Base-by-base conservation (phyloP, 495 filamentous ascomycete species). In the Lasiosphaeria hispida region DNA sequence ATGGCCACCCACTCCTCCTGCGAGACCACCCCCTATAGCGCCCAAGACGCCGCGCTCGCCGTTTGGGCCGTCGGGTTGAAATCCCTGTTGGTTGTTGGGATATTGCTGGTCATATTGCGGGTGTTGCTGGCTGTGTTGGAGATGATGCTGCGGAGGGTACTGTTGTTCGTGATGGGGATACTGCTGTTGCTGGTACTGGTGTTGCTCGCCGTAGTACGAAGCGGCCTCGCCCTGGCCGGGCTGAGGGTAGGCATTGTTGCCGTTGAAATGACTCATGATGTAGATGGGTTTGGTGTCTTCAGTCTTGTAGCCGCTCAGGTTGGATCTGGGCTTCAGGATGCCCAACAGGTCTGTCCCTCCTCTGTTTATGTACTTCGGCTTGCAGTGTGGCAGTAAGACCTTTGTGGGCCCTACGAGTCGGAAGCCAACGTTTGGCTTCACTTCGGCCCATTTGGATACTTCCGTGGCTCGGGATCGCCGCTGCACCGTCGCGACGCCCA, bases 1-100 rank as follows among this genome's bases (percentile, higher is more conserved):
- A 53, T 72, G 59, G 13, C 72, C 72, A 14, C 72, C 70, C 8
- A 69, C 62, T 0, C 62, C 72, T 4, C 72, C 72, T 37, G 65
- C 72, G 1, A 68, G 50, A 36, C 66, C 72, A 7, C 72, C 72
- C 4, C 60, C 66, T 10, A 74, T 47, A 0, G 65, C 70, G 13
- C 72, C 72, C 52, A 72, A 60, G 14, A 72, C 33, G 23, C 72
- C 72, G 19, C 72, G 72, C 10, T 74, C 72, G 8, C 69, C 71
- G 9, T 61, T 63, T n/a, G 35, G 53, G 10, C 58, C 57, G 15
- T 65, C 58, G 36, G 56, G 65, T 44, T 43, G 57, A 51, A 23
- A 54, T 47, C 19, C 61, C 51, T 38, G 63, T 55, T 42, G 62
- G 55, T 40, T 4, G 17, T 30, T 30, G 5, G 15, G 36, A 53